Evolutionary conservation across 768 basidiomycete genomes (phyloP).

Genomic region (Auriscalpium orientale): DNA sequence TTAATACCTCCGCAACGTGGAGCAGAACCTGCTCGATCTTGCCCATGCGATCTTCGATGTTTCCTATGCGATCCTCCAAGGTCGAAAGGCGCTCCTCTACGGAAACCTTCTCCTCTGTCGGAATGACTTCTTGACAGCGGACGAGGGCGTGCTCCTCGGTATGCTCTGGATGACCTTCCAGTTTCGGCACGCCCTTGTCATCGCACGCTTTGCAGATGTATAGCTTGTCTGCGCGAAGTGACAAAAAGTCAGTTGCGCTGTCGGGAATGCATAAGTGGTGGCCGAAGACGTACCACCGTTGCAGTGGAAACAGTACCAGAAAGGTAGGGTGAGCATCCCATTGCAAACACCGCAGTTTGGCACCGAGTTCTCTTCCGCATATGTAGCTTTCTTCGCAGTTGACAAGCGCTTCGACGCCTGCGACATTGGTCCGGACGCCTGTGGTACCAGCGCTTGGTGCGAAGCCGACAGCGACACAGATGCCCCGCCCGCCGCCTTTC

Average conservation of each 20-base stretch:
- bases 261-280: background rate
- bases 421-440: background rate
- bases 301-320: conserved; percentile 25
- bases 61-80: background rate
- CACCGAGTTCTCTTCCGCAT: background rate
- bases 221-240: background rate
- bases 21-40: background rate
- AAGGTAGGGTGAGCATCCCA: conserved; percentile 13
- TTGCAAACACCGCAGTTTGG: conserved; percentile 16
- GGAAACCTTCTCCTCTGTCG: background rate
- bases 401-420: too few relatives aligned
- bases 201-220: conserved; percentile 16
- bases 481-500: background rate
- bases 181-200: background rate
- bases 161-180: conserved; percentile 2
- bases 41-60: background rate
- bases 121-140: background rate
- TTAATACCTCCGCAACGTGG: too few relatives aligned
- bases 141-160: conserved; percentile 3
- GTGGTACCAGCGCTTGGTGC: background rate
- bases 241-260: background rate
- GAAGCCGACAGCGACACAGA: background rate
- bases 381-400: too few relatives aligned
- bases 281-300: background rate
- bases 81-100: background rate